Percentiles rank a stretch among this genome's conserved stretches.
These are phyloP conservation scores for Mucor circinelloides DNA, from an alignment of 371 early-diverging fungal species.

Conservation along the genomic window DNA sequence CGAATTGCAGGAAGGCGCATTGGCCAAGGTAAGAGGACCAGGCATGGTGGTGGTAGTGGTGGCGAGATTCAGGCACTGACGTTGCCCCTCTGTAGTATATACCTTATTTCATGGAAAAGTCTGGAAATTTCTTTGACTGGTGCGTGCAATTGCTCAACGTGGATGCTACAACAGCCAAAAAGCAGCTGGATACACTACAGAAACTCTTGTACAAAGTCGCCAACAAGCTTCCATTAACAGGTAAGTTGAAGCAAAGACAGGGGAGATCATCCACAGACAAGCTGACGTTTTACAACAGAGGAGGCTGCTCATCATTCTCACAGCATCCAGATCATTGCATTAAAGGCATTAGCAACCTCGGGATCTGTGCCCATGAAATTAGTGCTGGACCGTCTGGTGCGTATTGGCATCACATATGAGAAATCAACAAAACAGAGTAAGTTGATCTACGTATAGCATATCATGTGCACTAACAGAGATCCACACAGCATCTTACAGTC, in stretches of 20 bases:
- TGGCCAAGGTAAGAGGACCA: slow-evolving; percentile 31
- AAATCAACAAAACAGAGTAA: slow-evolving; percentile 28
- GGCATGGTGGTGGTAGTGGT: no score
- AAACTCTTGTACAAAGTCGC: slow-evolving; percentile 26
- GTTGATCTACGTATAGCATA: not conserved
- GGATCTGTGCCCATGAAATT: slow-evolving; percentile 8
- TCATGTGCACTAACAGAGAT: not conserved
- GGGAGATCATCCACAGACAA: not conserved
- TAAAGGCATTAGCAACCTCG: slow-evolving; percentile 14
- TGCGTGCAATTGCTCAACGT: slow-evolving; percentile 25
- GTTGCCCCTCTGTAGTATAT: slow-evolving; percentile 25
- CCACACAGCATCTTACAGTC: slow-evolving; percentile 4
- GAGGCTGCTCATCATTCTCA: slow-evolving; percentile 16
- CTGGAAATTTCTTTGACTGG: slow-evolving; percentile 49
- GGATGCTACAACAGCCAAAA: slow-evolving; percentile 28
- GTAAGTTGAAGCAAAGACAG: slow-evolving; percentile 10
- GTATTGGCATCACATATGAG: slow-evolving; percentile 38
- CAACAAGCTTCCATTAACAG: slow-evolving; percentile 19
- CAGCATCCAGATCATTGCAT: slow-evolving; percentile 22
- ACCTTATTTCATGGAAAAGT: slow-evolving; percentile 33
- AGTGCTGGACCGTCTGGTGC: slow-evolving; percentile 37
- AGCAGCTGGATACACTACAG: slow-evolving; percentile 39
- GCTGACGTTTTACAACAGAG: not conserved
- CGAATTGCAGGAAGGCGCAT: slow-evolving; percentile 30
- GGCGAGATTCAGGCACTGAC: no score